Base-by-base conservation (phyloP, 768 basidiomycete genomes). In the Tulasnella sp. region DNA sequence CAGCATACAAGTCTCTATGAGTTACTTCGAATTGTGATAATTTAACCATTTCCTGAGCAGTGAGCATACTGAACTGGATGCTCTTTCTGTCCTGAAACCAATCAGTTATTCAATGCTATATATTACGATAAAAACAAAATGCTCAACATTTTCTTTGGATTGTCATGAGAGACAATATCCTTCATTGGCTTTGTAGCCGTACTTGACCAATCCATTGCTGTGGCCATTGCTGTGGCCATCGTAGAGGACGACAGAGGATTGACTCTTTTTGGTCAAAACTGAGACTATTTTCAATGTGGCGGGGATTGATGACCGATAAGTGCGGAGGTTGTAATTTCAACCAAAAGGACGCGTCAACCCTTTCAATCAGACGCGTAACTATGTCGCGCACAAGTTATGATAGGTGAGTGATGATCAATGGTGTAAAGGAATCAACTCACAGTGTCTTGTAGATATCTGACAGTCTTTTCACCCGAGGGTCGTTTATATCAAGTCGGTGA, bases 381-480 rank as follows among this genome's bases (percentile, higher is more conserved):
- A 95, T 93, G 91, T 91, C 89, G 58, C 77, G 91, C 61, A 88
- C 89, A 53, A 92, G 89, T 24, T 93, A 95, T 67, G 91, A 95
- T 65, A 75, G 90, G 87, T 81, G 57, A 33, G 61, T 55, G 33
- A 33, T 24, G 19, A 34, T 40, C 4, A 22, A 25, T 24, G 12
- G n/a, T n/a, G n/a, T n/a, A n/a, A n/a, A n/a, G n/a, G n/a, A 22
- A 7, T 16, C 7, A 19, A 16, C 7, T 41, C 13, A 20, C 39
- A 4, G 50, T 16, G n/a, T n/a, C n/a, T n/a, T n/a, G n/a, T 5
- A 53, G 88, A 74, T 96, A 88, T 67, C 79, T 98, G 39, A 96
- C 93, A 24, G 87, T 96, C 58, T 95, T 95, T 72, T 95, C 89
- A 2, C 91, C 91, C 2, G 90, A 99, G 70, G 95, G 95, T 34